Evolutionary conservation across 2,329 filamentous ascomycete species (phyloP).

Genomic region (Pestalotiopsis sp.): DNA sequence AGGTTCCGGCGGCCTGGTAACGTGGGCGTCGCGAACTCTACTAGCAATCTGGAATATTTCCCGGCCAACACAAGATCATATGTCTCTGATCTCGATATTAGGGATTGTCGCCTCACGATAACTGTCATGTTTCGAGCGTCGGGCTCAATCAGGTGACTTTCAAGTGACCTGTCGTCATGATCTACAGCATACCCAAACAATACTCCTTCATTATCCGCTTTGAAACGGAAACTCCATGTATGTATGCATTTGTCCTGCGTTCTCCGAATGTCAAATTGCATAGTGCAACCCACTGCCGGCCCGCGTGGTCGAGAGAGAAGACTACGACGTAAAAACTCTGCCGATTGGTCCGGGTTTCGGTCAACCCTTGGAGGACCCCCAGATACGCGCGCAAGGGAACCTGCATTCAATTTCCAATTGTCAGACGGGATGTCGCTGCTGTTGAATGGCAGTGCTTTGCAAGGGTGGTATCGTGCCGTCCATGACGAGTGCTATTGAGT

Average conservation of each 20-base stretch:
- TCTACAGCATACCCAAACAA: not conserved
- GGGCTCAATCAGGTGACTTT: not conserved
- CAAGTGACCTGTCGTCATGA: not conserved
- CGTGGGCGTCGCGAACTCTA: not conserved
- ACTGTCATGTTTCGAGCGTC: not conserved
- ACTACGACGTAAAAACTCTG: not conserved
- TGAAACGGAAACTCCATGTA: not conserved
- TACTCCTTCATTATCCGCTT: not conserved
- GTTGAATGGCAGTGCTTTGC: not conserved
- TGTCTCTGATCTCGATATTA: not conserved
- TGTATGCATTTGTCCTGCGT: not conserved
- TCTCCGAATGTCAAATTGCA: slow-evolving; percentile 1
- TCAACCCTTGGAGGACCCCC: not conserved
- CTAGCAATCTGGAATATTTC: not conserved
- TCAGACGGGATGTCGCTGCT: not conserved
- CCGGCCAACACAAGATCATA: not conserved
- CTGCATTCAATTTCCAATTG: not conserved
- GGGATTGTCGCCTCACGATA: not conserved
- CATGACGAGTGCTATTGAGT: not conserved
- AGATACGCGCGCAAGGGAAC: slow-evolving; percentile 8
- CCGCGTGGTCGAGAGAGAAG: not conserved
- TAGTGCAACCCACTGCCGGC: slow-evolving; percentile 5
- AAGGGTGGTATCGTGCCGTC: not conserved
- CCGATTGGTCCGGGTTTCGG: slow-evolving; percentile 5
- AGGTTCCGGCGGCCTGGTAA: not conserved